Base-by-base conservation (phyloP, 176 grass and related monocot species). In the Coix lacrymajobi region DNA sequence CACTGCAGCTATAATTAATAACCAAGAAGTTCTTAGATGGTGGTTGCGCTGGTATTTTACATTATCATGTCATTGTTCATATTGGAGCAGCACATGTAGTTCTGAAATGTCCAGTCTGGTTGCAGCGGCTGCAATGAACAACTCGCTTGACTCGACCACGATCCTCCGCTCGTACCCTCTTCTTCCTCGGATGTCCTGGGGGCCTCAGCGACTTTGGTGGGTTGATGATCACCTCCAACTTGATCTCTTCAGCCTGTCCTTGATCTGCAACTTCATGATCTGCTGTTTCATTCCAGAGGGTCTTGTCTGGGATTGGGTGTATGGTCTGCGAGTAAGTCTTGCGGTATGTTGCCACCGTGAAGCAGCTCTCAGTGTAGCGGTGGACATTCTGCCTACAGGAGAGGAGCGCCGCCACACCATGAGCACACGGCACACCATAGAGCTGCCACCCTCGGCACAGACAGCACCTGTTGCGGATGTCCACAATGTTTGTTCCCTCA, bases 311-410 rank as follows among this genome's bases (percentile, higher is more conserved):
- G 82, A 98, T 95, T 8, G 96, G 96, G 71, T 98, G 96, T 80
- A 98, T 95, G 9, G 96, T 98, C 70, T 96, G 91, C 0, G 91
- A 95, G 85, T 98, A 98, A 0, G 96, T 92, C 82, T 98, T 98
- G 76, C 96, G 89, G 73, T 98, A 98, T 0, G 87, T 95, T 3
- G 91, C 89, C 3, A 98, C 93, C 0, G 91, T 98, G 75, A 95
- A 98, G 48, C 87, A 98, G 79, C 96, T 98, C 87, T 98, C 96
- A 0, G 96, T 92, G 87, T 92, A 98, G 10, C 96, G 83, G 80
- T 98, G 93, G 75, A 98, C 96, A 41, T 98, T 98, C 78, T 98
- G 96, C 13, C 96, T 88, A 76, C 96, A 98, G 1, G 93, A 98
- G 24, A 95, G 87, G 65, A 98, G 93, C 0, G 96, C 96, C 1